phyloP scores from a whole-genome alignment of 2,329 filamentous ascomycete species.

The Rutstroemia sydowiana region DNA sequence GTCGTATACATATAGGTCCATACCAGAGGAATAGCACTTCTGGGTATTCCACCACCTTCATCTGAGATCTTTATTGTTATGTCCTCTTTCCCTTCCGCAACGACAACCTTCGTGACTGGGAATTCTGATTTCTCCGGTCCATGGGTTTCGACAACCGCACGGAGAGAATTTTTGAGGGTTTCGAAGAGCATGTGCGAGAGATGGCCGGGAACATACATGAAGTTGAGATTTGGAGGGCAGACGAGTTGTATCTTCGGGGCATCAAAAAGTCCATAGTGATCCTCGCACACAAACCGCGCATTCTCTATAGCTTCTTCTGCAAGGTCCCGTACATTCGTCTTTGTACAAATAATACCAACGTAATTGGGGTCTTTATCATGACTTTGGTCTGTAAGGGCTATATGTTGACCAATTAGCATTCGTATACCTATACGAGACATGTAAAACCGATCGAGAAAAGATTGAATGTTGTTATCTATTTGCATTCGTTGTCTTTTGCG shows the following conservation, averaged over 20 bases:
- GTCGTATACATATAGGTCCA: constrained; percentile 99
- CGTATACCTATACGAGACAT: constrained; percentile 99
- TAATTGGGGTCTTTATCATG: constrained; percentile 86
- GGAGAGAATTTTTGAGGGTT: constrained; percentile 95
- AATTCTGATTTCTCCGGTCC: constrained; percentile 94
- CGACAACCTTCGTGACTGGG: constrained; percentile 93
- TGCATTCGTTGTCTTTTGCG: constrained; percentile 93
- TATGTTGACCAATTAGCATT: constrained; percentile 98
- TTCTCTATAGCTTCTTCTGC: constrained; percentile 98
- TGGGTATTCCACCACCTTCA: constrained; percentile 90
- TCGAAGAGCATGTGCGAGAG: constrained; percentile 99
- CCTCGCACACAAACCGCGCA: constrained; percentile 96
- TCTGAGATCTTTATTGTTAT: constrained; percentile 98
- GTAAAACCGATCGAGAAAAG: constrained; percentile 97
- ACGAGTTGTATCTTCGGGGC: constrained; percentile 95
- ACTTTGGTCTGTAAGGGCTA: constrained; percentile 89
- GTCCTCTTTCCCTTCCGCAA: constrained; percentile 95
- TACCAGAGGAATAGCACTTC: constrained; percentile 90
- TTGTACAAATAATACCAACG: constrained; percentile 97
- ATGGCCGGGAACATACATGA: constrained; percentile 99
- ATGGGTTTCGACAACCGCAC: constrained; percentile 92
- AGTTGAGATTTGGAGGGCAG: constrained; percentile 87
- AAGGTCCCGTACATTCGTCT: constrained; percentile 91
- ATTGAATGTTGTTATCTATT: constrained; percentile 94
- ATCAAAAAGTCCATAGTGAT: constrained; percentile 96